Percentiles rank a stretch among this genome's conserved stretches.
phyloP scores from a whole-genome alignment of 2,329 filamentous ascomycete genomes.

The Alternaria sp. region DNA sequence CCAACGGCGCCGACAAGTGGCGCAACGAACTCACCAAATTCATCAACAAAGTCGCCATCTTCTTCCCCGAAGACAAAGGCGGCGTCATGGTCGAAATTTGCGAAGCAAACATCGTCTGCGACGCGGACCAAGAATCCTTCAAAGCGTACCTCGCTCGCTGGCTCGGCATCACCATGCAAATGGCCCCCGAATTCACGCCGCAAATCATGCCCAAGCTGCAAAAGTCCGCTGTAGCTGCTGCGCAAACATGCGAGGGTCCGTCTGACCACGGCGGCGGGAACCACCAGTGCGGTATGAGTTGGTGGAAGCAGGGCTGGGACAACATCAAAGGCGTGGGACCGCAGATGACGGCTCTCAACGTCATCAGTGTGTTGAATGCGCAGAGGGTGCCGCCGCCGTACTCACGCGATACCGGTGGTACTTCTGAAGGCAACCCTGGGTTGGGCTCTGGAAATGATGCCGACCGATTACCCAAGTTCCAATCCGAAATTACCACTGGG shows the following conservation, averaged over 20 bases:
- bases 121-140: constrained; percentile 54
- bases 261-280: constrained; percentile 44
- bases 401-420: constrained; percentile 59
- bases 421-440: constrained; percentile 53
- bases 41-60: constrained; percentile 42
- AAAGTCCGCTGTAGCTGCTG: constrained; percentile 61
- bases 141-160: constrained; percentile 56
- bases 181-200: constrained; percentile 62
- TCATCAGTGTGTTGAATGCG: constrained; percentile 56
- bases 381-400: constrained; percentile 50
- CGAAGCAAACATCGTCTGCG: constrained; percentile 50
- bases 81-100: constrained; percentile 53
- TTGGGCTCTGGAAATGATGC: constrained; percentile 42
- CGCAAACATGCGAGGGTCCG: constrained; percentile 58
- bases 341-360: constrained; percentile 63
- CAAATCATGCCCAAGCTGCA: constrained; percentile 60
- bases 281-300: constrained; percentile 52
- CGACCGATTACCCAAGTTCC: constrained; percentile 24
- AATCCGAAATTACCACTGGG: constrained; percentile 38
- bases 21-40: constrained; percentile 35
- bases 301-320: constrained; percentile 53
- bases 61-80: constrained; percentile 46
- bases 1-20: constrained; percentile 46
- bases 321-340: constrained; percentile 60
- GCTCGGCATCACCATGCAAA: constrained; percentile 62